phyloP scores from a whole-genome alignment of 2,329 filamentous ascomycete genomes.

The Neoarthrinium moseri region DNA sequence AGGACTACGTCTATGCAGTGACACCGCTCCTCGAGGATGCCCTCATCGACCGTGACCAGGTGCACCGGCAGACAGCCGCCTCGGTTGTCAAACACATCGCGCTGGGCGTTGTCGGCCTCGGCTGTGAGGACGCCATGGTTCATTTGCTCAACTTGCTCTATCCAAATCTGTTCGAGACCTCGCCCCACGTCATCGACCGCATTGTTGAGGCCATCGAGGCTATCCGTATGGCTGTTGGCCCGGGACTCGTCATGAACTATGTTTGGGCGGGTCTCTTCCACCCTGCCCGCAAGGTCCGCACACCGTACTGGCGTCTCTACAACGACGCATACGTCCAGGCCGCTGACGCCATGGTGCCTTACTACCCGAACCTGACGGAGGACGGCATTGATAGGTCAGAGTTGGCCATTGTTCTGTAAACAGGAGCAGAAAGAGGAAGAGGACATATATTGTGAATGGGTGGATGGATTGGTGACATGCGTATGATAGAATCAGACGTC shows the following conservation, averaged over 20 bases:
- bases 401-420: slow-evolving; percentile 76
- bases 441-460: no score
- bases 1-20: slow-evolving; percentile 98
- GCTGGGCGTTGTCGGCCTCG: slow-evolving; percentile 92
- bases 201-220: slow-evolving; percentile 98
- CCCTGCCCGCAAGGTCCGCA: slow-evolving; percentile 89
- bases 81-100: slow-evolving; percentile 98
- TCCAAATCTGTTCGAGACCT: slow-evolving; percentile 97
- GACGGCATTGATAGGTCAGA: slow-evolving; percentile 78
- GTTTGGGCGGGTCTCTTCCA: slow-evolving; percentile 98
- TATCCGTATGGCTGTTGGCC: slow-evolving; percentile 88
- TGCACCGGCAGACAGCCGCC: slow-evolving; percentile 94
- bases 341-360: slow-evolving; percentile 93
- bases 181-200: slow-evolving; percentile 95
- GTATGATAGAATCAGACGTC: no score
- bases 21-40: slow-evolving; percentile 95
- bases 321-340: slow-evolving; percentile 95
- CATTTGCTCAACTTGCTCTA: slow-evolving; percentile 95
- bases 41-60: slow-evolving; percentile 95
- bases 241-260: slow-evolving; percentile 94
- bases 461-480: no score
- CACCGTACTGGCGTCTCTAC: slow-evolving; percentile 94
- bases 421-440: no score
- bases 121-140: slow-evolving; percentile 97
- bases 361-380: slow-evolving; percentile 85